Evolutionary conservation across 176 grass and related monocot species (phyloP).

Genomic region (Miscanthus lutarioriparius): DNA sequence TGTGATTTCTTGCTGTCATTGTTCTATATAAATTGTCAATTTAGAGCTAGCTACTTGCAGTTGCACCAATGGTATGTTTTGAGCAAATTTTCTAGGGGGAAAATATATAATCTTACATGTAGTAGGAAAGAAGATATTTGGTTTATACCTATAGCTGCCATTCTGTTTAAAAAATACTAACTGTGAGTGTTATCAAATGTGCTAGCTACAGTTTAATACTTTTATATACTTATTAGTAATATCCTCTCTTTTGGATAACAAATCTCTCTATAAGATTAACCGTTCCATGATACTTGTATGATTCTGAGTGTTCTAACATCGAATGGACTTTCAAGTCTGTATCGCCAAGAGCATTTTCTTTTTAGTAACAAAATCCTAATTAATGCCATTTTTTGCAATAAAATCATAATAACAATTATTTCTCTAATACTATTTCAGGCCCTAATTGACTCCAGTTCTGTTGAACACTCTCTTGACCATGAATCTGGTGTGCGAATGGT

Average conservation of each 20-base stretch:
- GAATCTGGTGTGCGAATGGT: conserved; percentile 94
- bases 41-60: background rate
- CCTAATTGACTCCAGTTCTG: conserved; percentile 76
- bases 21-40: background rate
- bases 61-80: background rate
- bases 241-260: background rate
- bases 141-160: background rate
- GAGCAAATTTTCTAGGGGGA: background rate
- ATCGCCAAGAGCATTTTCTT: background rate
- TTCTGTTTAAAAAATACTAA: conserved; percentile 1
- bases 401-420: conserved; percentile 24
- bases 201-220: background rate
- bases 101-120: background rate
- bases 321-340: background rate
- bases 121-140: background rate
- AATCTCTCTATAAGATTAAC: conserved; percentile 11
- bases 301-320: conserved; percentile 13
- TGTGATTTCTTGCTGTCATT: background rate
- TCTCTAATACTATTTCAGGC: conserved; percentile 58
- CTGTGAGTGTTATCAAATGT: background rate
- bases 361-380: background rate
- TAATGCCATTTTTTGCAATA: background rate
- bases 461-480: conserved; percentile 55
- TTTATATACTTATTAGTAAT: background rate
- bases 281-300: conserved; percentile 2